phyloP scores from a whole-genome alignment of 2,329 filamentous ascomycete species.

The Monilinia vaccinii-corymbosi region DNA sequence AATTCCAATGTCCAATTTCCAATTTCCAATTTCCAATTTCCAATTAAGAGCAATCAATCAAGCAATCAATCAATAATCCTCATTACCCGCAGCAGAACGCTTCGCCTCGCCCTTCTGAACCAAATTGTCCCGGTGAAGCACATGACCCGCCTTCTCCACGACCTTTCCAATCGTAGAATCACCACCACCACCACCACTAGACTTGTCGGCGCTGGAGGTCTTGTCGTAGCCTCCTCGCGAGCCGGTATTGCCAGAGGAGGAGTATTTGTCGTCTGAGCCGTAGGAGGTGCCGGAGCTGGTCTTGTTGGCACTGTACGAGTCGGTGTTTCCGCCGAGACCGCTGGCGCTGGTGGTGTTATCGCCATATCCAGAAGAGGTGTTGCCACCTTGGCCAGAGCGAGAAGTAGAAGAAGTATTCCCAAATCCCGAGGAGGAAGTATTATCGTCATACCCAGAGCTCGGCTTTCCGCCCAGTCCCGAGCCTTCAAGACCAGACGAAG shows the following conservation, averaged over 20 bases:
- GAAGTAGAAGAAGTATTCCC: neutral
- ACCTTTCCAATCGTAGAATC: constrained; percentile 41
- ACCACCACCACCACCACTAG: too few relatives aligned
- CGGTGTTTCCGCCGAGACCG: constrained; percentile 12
- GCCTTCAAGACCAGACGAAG: constrained; percentile 5
- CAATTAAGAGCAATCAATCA: neutral
- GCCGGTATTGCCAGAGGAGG: constrained; percentile 17
- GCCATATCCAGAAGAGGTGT: neutral
- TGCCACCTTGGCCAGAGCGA: neutral
- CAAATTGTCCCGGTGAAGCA: constrained; percentile 40
- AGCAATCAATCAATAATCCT: neutral
- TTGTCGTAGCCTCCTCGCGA: constrained; percentile 10
- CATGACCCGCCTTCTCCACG: constrained; percentile 47
- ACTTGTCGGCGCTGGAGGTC: constrained; percentile 18
- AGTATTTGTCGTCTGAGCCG: constrained; percentile 11
- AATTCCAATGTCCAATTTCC: too few relatives aligned
- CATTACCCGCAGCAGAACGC: constrained; percentile 34
- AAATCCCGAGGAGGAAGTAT: neutral
- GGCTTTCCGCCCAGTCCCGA: neutral
- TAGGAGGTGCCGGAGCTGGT: constrained; percentile 11
- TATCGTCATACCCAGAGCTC: neutral
- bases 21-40: too few relatives aligned
- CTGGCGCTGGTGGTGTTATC: constrained; percentile 7
- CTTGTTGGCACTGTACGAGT: constrained; percentile 11
- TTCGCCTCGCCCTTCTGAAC: constrained; percentile 41